phyloP scores from a whole-genome alignment of 108 stramenopile genomes.

The Cyclostephanos invisitatus region DNA sequence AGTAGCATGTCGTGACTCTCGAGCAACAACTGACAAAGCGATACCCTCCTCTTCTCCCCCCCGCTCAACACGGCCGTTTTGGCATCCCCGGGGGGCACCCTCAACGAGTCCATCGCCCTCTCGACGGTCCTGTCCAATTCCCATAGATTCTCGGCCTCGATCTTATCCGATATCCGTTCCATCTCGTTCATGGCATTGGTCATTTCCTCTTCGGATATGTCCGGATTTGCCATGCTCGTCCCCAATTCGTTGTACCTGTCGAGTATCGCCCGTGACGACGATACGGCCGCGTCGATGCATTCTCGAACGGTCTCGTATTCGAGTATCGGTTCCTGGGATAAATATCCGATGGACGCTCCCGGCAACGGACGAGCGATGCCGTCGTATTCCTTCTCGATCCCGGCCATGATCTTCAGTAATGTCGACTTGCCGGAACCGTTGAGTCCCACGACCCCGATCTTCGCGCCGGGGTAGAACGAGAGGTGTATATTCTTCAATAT shows the following conservation, averaged over 20 bases:
- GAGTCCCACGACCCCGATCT: slow-evolving; percentile 90
- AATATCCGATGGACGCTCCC: slow-evolving; percentile 85
- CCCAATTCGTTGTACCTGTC: slow-evolving; percentile 79
- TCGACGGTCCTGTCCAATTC: slow-evolving; percentile 80
- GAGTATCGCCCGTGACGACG: slow-evolving; percentile 66
- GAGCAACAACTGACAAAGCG: slow-evolving; percentile 84
- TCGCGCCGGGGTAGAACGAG: slow-evolving; percentile 90
- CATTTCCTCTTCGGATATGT: slow-evolving; percentile 77
- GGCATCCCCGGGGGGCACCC: slow-evolving; percentile 81
- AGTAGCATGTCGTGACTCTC: slow-evolving; percentile 91
- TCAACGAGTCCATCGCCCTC: slow-evolving; percentile 82
- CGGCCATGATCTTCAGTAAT: slow-evolving; percentile 93
- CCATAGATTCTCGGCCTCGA: slow-evolving; percentile 90
- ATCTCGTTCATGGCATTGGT: slow-evolving; percentile 58
- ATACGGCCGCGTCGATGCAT: slow-evolving; percentile 79
- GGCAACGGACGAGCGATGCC: slow-evolving; percentile 83
- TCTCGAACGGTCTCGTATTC: slow-evolving; percentile 80
- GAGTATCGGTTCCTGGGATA: slow-evolving; percentile 84
- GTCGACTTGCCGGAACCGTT: slow-evolving; percentile 91
- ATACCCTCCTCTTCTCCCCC: slow-evolving; percentile 96
- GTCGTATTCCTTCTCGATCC: slow-evolving; percentile 91
- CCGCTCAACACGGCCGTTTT: slow-evolving; percentile 83
- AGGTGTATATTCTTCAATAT: slow-evolving; percentile 89
- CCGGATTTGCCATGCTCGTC: slow-evolving; percentile 83
- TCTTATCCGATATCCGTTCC: slow-evolving; percentile 70